phyloP scores from a whole-genome alignment of 257 asterid species.

The Solanum gandarillasii region DNA sequence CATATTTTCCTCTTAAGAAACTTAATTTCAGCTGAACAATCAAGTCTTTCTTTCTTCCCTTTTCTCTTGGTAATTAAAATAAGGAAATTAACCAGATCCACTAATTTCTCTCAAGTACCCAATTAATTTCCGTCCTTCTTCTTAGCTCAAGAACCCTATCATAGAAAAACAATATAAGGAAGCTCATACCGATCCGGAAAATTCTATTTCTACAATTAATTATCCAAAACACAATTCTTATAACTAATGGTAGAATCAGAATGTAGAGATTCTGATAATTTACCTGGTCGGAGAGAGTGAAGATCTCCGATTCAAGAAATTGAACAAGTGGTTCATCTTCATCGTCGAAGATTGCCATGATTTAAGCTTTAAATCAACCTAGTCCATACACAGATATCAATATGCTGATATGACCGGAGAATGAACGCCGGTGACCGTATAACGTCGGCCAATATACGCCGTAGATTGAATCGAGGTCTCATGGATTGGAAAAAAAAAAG shows the following conservation, averaged over 20 bases:
- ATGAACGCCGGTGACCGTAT: slow-evolving; percentile 30
- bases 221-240: not conserved
- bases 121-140: not conserved
- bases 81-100: not conserved
- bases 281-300: slow-evolving; percentile 66
- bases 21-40: not conserved
- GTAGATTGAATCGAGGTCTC: slow-evolving; percentile 18
- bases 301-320: slow-evolving; percentile 79
- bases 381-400: not conserved
- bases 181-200: not conserved
- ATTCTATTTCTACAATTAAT: not conserved
- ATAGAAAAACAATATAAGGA: not conserved
- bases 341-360: slow-evolving; percentile 69
- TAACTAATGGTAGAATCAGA: not conserved
- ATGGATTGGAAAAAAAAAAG: not conserved
- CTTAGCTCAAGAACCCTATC: not conserved
- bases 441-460: slow-evolving; percentile 42
- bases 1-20: not conserved
- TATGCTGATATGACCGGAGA: not conserved
- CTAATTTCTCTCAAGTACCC: not conserved
- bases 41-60: not conserved
- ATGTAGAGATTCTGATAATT: not conserved
- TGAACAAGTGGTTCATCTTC: slow-evolving; percentile 72
- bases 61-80: not conserved
- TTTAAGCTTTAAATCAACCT: not conserved